phyloP scores from a whole-genome alignment of 2,329 filamentous ascomycete species.

The Lachnellula cervina region DNA sequence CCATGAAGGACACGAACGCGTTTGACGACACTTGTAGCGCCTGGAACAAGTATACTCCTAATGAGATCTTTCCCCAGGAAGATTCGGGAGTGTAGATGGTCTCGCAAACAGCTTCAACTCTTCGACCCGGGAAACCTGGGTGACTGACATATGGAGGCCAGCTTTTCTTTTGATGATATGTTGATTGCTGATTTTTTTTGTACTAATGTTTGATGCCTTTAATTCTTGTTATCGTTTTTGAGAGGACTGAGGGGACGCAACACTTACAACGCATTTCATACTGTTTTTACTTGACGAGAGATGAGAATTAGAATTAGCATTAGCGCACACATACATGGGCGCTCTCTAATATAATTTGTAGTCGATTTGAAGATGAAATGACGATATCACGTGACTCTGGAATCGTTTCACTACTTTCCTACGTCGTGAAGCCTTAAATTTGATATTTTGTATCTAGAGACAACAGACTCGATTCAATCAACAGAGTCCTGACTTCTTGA shows the following conservation, averaged over 20 bases:
- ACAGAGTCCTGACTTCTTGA: no score
- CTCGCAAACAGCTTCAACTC: not conserved
- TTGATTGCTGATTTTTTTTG: not conserved
- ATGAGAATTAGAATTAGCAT: not conserved
- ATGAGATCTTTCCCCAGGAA: slow-evolving; percentile 18
- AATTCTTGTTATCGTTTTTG: not conserved
- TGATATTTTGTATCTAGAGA: no score
- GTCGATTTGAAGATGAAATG: no score
- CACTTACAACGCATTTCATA: not conserved
- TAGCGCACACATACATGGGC: not conserved
- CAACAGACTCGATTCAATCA: no score
- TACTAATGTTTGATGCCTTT: not conserved
- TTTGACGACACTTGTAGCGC: slow-evolving; percentile 20
- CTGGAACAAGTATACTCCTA: slow-evolving; percentile 19
- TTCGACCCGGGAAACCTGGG: not conserved
- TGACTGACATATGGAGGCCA: not conserved
- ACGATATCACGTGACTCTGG: no score
- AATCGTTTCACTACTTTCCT: no score
- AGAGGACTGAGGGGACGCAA: no score
- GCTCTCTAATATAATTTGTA: not conserved
- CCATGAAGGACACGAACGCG: slow-evolving; percentile 12
- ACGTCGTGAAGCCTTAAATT: no score
- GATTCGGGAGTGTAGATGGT: slow-evolving; percentile 27
- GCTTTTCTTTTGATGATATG: not conserved
- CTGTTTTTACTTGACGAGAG: not conserved